phyloP scores from a whole-genome alignment of 257 asterid species.

The Coffea eugenioides region DNA sequence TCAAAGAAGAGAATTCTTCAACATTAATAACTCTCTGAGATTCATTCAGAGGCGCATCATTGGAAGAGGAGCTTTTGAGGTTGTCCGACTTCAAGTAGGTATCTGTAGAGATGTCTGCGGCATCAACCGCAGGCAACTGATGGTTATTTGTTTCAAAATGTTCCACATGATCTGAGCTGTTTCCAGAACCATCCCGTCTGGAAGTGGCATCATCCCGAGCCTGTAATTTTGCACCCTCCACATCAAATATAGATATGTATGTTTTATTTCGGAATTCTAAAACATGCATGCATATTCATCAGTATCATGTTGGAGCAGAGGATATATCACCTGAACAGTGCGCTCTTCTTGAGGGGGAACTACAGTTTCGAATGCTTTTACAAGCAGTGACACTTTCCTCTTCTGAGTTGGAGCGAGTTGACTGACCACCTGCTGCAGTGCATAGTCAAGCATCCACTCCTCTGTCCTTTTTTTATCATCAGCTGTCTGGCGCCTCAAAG shows the following conservation, averaged over 20 bases:
- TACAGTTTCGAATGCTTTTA: conserved; percentile 91
- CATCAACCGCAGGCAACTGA: not conserved
- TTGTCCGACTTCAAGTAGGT: not conserved
- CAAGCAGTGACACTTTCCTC: conserved; percentile 75
- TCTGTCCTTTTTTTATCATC: conserved; percentile 69
- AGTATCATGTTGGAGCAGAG: conserved; percentile 24
- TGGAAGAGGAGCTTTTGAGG: conserved; percentile 1
- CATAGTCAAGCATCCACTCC: conserved; percentile 98
- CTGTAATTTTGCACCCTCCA: conserved; percentile 10
- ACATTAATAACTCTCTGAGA: not conserved
- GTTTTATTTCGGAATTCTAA: not conserved
- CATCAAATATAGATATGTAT: conserved; percentile 15
- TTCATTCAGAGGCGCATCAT: conserved; percentile 2
- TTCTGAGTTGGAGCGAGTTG: conserved; percentile 95
- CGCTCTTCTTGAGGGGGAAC: conserved; percentile 61
- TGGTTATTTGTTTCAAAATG: not conserved
- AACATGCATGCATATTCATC: not conserved
- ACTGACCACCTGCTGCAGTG: conserved; percentile 82
- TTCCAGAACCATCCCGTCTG: not conserved
- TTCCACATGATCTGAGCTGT: conserved; percentile 2
- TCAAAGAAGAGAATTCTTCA: not conserved
- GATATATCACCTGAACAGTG: conserved; percentile 34
- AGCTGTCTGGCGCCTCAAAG: conserved; percentile 52
- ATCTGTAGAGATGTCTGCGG: not conserved
- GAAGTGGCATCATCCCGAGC: not conserved